Evolutionary conservation across 495 filamentous ascomycete genomes (phyloP).

Genomic region (Neurospora sp.): DNA sequence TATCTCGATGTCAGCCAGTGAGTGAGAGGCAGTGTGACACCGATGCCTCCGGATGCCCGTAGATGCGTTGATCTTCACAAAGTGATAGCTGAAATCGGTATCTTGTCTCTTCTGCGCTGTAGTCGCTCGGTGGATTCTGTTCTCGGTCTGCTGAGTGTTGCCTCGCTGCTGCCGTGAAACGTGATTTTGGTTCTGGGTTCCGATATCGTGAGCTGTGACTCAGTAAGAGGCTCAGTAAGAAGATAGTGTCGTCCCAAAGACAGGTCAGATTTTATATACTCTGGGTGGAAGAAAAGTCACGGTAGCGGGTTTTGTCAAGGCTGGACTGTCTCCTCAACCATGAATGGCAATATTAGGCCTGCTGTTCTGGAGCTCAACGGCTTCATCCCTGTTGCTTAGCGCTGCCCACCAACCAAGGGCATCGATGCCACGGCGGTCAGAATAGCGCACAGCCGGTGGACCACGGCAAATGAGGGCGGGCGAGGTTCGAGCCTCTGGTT

Average conservation of each 20-base stretch:
- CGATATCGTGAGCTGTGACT: not conserved
- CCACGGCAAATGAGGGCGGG: not conserved
- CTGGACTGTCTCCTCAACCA: not conserved
- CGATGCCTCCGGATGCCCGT: not conserved
- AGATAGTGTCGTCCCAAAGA: not conserved
- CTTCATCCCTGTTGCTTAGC: not conserved
- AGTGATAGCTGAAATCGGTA: not conserved
- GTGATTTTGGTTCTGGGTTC: not conserved
- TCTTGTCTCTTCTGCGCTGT: not conserved
- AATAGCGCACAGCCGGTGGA: not conserved
- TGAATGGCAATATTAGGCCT: not conserved
- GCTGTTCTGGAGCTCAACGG: not conserved
- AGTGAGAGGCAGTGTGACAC: not conserved
- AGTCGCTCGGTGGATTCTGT: not conserved
- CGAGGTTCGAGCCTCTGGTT: not conserved
- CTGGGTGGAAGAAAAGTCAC: not conserved
- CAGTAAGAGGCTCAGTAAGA: not conserved
- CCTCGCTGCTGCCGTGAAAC: not conserved
- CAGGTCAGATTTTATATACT: not conserved
- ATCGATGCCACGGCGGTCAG: not conserved
- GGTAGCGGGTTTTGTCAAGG: not conserved
- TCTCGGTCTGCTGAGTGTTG: not conserved
- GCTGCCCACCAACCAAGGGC: not conserved
- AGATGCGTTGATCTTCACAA: not conserved
- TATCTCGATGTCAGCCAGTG: not conserved